Percentiles rank a stretch among this genome's conserved stretches.
Conservation (phyloP, 805 yeast species). For the Hanseniaspora lindneri region DNA sequence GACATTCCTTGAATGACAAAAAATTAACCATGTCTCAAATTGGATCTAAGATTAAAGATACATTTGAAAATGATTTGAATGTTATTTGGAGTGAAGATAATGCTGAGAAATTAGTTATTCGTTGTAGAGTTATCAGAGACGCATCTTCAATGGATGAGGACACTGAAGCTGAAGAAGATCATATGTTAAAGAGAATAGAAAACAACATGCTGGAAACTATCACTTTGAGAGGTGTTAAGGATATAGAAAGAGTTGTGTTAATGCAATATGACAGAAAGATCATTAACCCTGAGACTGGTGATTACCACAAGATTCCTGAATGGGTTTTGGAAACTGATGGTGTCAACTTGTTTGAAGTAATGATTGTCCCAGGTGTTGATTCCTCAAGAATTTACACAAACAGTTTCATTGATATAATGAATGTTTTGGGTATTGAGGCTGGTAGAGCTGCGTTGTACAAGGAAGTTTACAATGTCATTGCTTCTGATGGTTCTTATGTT, state of each 20-base stretch:
- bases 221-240: slow-evolving; percentile 89
- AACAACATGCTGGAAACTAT: slow-evolving; percentile 92
- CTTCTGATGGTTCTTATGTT: slow-evolving; percentile 98
- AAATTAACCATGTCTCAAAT: slow-evolving; percentile 97
- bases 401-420: slow-evolving; percentile 88
- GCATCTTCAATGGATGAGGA: slow-evolving; percentile 89
- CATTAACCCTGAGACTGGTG: slow-evolving; percentile 70
- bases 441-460: slow-evolving; percentile 87
- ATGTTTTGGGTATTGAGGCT: slow-evolving; percentile 96
- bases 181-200: slow-evolving; percentile 86
- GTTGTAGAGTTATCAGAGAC: slow-evolving; percentile 97
- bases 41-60: slow-evolving; percentile 85
- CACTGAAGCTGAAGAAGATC: slow-evolving; percentile 92
- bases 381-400: slow-evolving; percentile 83
- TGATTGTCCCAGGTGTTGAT: slow-evolving; percentile 92
- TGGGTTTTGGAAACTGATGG: slow-evolving; percentile 99
- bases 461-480: slow-evolving; percentile 93
- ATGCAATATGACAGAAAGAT: slow-evolving; percentile 64
- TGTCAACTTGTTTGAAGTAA: slow-evolving; percentile 86
- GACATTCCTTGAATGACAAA: slow-evolving; percentile 97
- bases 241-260: slow-evolving; percentile 70
- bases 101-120: slow-evolving; percentile 88
- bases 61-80: slow-evolving; percentile 87
- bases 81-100: slow-evolving; percentile 99
- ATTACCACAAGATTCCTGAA: slow-evolving; percentile 76